phyloP scores from a whole-genome alignment of 2,329 filamentous ascomycete species.

The Monilinia fructigena region DNA sequence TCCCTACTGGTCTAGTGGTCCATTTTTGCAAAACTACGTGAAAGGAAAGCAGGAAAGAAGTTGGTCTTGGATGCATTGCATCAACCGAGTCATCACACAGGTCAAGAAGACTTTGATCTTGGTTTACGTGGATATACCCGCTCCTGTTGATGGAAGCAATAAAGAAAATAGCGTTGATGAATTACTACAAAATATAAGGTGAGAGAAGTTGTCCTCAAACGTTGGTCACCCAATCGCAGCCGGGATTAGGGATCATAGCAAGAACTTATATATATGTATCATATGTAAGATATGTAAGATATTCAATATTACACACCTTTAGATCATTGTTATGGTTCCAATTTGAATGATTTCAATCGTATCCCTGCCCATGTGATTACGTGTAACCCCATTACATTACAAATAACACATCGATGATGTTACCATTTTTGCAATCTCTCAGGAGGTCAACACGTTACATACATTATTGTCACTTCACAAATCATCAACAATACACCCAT shows the following conservation, averaged over 20 bases:
- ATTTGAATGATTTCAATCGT: neutral
- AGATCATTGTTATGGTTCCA: neutral
- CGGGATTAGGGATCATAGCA: neutral
- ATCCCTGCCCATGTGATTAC: neutral
- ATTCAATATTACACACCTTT: neutral
- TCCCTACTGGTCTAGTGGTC: conserved; percentile 62
- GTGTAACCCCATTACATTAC: neutral
- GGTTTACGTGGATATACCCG: conserved; percentile 87
- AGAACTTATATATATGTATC: neutral
- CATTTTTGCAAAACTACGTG: conserved; percentile 50
- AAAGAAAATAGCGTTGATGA: conserved; percentile 57
- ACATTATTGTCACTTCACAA: neutral
- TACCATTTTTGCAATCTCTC: neutral
- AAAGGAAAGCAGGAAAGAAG: conserved; percentile 52
- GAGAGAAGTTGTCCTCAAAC: conserved; percentile 74
- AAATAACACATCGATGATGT: neutral
- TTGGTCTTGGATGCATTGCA: conserved; percentile 84
- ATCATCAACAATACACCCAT: neutral
- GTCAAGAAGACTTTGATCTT: conserved; percentile 88
- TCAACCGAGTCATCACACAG: conserved; percentile 85
- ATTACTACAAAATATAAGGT: conserved; percentile 70
- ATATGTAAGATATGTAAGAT: neutral
- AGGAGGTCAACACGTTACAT: conserved; percentile 14
- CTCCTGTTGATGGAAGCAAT: conserved; percentile 53
- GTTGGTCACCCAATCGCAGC: conserved; percentile 77